Evolutionary conservation across 1,139 yeast species (phyloP), one percentile per base, ranked within the genome.

Genomic region (Kodamaea fungicola): DNA sequence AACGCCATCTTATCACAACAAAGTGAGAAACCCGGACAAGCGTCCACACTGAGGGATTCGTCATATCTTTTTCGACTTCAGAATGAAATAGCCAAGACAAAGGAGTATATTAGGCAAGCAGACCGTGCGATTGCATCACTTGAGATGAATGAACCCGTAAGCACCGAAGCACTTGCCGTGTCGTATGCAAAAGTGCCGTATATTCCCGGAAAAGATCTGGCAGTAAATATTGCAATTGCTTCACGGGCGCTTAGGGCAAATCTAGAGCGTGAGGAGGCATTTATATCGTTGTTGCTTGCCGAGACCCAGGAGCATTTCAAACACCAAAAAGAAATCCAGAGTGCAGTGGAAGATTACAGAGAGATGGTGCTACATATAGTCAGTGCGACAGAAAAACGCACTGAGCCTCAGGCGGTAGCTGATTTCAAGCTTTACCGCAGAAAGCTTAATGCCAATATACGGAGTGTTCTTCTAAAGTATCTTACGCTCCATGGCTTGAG

Each of bases 221-320:
- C 63, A 32, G 63, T 69, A 22, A 63, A 62, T 6, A 57, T 59
- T 9, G 67, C 71, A 9, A 45, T 62, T 2, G 65, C 74, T 1
- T 59, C 65, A 2, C 46, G 44, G 2, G 31, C 49, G 23, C 50
- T 60, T 9, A 47, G 45, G 29, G 42, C 44, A 6, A 44, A 57
- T 25, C 51, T 57, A 3, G 35, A 38, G 7, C 45, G 55, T 30
- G 62, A 61, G 24, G 33, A 38, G 1, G 34, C 41, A 8, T 40
- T 49, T 7, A 41, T 47, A 5, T 40, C 40, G 5, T 16, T 28
- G 6, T 35, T 56, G 4, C 21, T 38, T 8, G 22, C 34, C 8
- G 10, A 23, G 3, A 8, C 22, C 8, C 27, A 37, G 10, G 12
- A 28, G 31, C 12, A 30, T 3, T 8, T 30, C 31, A 16, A 34